A percentile compares a stretch with the other conserved stretches of the same genome.
These are phyloP conservation scores for Sclerotinia subarctica DNA, from an alignment of 2,329 filamentous ascomycete species.

Conservation along the genomic window DNA sequence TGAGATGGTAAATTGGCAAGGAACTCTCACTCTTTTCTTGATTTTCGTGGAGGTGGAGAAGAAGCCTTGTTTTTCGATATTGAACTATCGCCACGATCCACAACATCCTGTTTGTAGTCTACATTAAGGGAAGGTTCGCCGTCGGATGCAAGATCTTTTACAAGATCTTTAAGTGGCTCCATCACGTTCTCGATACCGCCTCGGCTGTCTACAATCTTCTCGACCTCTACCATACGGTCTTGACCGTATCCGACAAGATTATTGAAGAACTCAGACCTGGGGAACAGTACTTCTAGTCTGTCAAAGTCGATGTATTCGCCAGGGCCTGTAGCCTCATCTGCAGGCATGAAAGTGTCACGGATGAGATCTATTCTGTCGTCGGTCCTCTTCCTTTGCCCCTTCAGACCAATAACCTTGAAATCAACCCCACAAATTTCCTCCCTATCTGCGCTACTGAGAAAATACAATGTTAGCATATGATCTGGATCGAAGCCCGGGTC, in stretches of 20 bases:
- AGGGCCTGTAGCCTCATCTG: constrained; percentile 35
- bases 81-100: neutral
- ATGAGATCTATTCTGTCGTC: constrained; percentile 40
- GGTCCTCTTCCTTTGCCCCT: neutral
- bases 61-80: neutral
- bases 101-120: constrained; percentile 20
- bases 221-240: constrained; percentile 45
- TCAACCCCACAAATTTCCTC: neutral
- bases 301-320: constrained; percentile 42
- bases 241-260: constrained; percentile 47
- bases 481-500: constrained; percentile 41
- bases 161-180: constrained; percentile 38
- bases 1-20: neutral
- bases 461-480: constrained; percentile 26
- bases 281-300: constrained; percentile 45
- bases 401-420: neutral
- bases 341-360: constrained; percentile 36
- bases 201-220: constrained; percentile 41
- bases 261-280: constrained; percentile 49
- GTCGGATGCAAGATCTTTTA: constrained; percentile 36
- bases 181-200: constrained; percentile 42
- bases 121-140: constrained; percentile 19
- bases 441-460: neutral
- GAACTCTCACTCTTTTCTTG: neutral
- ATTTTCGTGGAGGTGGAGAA: neutral